These are phyloP conservation scores for Ceratobasidium sp. DNA, from an alignment of 1,284 basidiomycete species.

Conservation along the genomic window DNA sequence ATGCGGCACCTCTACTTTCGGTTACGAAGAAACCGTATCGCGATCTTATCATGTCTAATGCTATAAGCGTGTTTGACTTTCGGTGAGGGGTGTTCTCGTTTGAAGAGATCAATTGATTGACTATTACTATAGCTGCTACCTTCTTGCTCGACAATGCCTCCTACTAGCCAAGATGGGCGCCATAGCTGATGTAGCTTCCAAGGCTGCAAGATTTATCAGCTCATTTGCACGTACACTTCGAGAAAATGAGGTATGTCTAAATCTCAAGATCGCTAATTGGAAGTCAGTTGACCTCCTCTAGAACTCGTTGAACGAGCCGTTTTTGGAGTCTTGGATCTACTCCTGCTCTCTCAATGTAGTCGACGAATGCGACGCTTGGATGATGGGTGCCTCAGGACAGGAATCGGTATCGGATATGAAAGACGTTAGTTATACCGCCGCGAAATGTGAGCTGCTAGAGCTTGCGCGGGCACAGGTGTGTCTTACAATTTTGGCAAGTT, in stretches of 20 bases:
- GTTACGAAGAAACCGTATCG: slow-evolving; percentile 86
- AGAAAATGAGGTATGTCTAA: slow-evolving; percentile 74
- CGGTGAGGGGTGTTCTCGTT: slow-evolving; percentile 57
- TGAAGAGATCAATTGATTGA: not conserved
- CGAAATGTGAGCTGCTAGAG: slow-evolving; percentile 85
- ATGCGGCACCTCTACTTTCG: slow-evolving; percentile 85
- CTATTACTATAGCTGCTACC: slow-evolving; percentile 68
- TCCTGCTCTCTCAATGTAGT: slow-evolving; percentile 90
- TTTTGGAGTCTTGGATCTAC: slow-evolving; percentile 95
- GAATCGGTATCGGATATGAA: slow-evolving; percentile 61
- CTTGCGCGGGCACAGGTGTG: slow-evolving; percentile 83
- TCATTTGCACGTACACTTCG: slow-evolving; percentile 83
- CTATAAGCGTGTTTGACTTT: slow-evolving; percentile 95
- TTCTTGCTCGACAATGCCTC: slow-evolving; percentile 87
- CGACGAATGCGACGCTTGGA: slow-evolving; percentile 86
- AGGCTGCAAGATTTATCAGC: slow-evolving; percentile 79
- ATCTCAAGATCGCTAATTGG: not conserved
- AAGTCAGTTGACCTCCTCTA: slow-evolving; percentile 43
- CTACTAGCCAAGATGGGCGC: slow-evolving; percentile 80
- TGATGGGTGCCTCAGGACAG: slow-evolving; percentile 60
- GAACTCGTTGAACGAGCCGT: slow-evolving; percentile 72
- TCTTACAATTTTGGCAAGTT: slow-evolving; percentile 28
- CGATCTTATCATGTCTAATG: slow-evolving; percentile 89
- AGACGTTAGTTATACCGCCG: slow-evolving; percentile 67
- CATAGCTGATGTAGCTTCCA: slow-evolving; percentile 75